Evolutionary conservation across 306 rosid genomes (phyloP), one percentile per base, ranked within the genome.

Genomic region (Prunus mira): DNA sequence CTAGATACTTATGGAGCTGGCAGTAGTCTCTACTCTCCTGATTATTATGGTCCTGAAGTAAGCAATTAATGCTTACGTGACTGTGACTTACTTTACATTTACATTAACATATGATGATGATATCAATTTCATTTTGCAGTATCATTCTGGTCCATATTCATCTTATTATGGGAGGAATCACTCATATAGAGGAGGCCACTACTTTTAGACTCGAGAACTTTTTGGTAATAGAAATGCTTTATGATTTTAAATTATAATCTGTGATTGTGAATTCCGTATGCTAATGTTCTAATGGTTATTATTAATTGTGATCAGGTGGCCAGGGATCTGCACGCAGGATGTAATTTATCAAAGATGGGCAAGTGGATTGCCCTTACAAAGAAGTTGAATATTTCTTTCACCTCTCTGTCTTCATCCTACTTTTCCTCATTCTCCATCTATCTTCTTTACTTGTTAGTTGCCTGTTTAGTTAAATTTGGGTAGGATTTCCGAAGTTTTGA

Each of bases 11-110:
- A 76, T 65, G 91, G 88, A 62, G 51, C 87, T 64, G 82, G 86
- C 76, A 82, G 88, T 73, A 75, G 85, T 78, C 88, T 73, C 69
- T 87, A 79, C 79, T 76, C 89, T 20, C 88, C 51, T 67, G 93
- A 88, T 73, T 72, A 81, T 76, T 75, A 84, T 81, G 91, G 87
- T 75, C 76, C 91, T 79, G 82, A 86, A 76, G 96, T 92, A 84
- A 88, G 97, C 66, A 78, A 76, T 72, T 58, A 62, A 10, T 80
- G 61, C 73, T 74, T 34, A 71, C 20, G 43, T 69, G 76, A 54
- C 76, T 64, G 50, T 63, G 70, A 47, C 77, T 82, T 51, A 17
- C 58, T 82, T 84, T 52, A 17, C 54, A 46, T 62, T 3, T 65
- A 69, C 17, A 50, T 73, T 14, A n/a, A 11, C 30, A 27, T 63